Base-by-base conservation (phyloP, 495 filamentous ascomycete genomes). In the Pseudotulostoma volvatum region DNA sequence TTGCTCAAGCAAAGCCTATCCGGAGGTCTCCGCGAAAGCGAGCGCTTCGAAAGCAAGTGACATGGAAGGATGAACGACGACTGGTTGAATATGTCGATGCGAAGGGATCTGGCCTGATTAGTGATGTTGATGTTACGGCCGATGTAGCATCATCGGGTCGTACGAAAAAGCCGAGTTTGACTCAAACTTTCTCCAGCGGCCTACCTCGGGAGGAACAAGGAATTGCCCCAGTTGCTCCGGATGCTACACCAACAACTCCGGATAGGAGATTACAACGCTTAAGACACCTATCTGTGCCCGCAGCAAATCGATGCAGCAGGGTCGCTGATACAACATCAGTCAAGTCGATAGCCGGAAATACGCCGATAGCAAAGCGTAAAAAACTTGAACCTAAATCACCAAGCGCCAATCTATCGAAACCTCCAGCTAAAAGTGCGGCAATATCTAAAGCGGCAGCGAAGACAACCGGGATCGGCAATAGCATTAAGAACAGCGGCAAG, bases 41-140 rank as follows among this genome's bases (percentile, higher is more conserved):
- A 9, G 5, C 25, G 1, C 4, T 18, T 9, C 9, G n/a, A 31
- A 64, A 64, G 44, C 48, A 41, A 17, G 61, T 67, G 19, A 50
- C 52, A 3, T 67, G 63, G 63, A 64, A 64, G n/a, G 59, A 67
- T 9, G 51, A 57, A 32, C 56, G 48, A 20, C 56, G 48, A 20
- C 52, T 67, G 17, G 58, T 49, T 14, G 42, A 58, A 45, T 61
- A 51, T 31, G 57, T 57, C 45, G 52, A 50, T 30, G 50, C 53
- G 21, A 46, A 48, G 38, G 41, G n/a, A n/a, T n/a, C 38, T 41
- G 31, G 25, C 11, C 20, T 32, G 2, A 37, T 20, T 11, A 31
- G 25, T 16, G 40, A 36, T 25, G 50, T 46, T 41, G 45, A 31
- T 30, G 47, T 48, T 14, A 19, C 37, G 25, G 32, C 18, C 31